Evolutionary conservation across 495 filamentous ascomycete genomes (phyloP).

Genomic region (Penicillium tannophilum): DNA sequence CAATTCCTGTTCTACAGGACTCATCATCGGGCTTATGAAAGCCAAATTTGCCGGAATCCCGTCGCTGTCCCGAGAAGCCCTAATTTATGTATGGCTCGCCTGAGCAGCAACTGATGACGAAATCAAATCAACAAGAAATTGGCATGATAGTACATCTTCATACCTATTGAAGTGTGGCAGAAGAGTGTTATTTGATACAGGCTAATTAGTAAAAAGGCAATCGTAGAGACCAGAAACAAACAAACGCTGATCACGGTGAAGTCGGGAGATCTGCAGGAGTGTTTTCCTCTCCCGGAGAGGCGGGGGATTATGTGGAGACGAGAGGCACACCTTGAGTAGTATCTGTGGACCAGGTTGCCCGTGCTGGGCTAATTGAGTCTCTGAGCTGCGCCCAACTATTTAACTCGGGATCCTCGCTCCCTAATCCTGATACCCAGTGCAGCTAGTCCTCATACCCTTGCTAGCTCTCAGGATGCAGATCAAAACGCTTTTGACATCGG

Average conservation of each 20-base stretch:
- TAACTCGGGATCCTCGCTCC: constrained; percentile 1
- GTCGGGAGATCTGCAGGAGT: neutral
- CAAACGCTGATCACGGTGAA: neutral
- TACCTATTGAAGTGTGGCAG: neutral
- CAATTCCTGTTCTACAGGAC: neutral
- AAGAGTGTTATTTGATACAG: neutral
- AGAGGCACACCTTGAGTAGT: neutral
- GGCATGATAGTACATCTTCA: too few species aligned
- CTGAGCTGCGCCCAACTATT: constrained; percentile 1
- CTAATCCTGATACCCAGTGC: neutral
- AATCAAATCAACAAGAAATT: neutral
- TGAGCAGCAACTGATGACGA: neutral
- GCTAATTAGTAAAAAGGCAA: neutral
- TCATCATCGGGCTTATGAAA: neutral
- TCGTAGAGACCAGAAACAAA: neutral
- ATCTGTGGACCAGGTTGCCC: constrained; percentile 4
- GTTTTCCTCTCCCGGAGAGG: neutral
- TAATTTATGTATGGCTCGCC: neutral
- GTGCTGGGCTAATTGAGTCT: neutral
- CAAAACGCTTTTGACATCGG: constrained; percentile 32
- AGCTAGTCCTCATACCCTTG: neutral
- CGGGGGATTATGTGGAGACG: neutral
- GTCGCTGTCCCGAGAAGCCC: constrained; percentile 22
- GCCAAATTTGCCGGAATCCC: constrained; percentile 15
- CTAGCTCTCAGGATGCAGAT: constrained; percentile 30